Percentiles rank a stretch among this genome's conserved stretches.
Conservation (phyloP, 2,329 filamentous ascomycete species). For the Diaporthe ilicicola region DNA sequence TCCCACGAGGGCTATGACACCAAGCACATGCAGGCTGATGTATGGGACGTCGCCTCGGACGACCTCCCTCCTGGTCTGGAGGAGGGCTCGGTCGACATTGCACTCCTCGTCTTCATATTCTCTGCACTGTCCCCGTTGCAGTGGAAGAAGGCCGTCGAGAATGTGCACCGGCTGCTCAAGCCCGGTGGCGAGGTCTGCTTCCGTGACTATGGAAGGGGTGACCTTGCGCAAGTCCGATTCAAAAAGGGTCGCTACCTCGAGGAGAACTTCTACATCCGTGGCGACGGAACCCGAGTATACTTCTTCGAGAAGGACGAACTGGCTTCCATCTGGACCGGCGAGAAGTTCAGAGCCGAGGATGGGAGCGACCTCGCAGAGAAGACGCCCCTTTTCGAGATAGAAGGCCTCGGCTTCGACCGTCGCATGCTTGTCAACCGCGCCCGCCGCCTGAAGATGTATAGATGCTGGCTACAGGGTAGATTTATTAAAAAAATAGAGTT, state of each 20-base stretch:
- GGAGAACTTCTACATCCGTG: conserved; percentile 96
- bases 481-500: conserved; percentile 73
- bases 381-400: conserved; percentile 68
- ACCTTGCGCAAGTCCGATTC: conserved; percentile 95
- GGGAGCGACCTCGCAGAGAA: conserved; percentile 39
- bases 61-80: conserved; percentile 78
- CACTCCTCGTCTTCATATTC: conserved; percentile 97
- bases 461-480: conserved; percentile 91
- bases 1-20: conserved; percentile 78
- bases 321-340: conserved; percentile 76
- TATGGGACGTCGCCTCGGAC: conserved; percentile 87
- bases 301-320: conserved; percentile 94
- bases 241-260: conserved; percentile 94
- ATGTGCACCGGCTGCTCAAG: conserved; percentile 84
- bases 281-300: conserved; percentile 95
- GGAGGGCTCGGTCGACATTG: conserved; percentile 86
- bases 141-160: conserved; percentile 83
- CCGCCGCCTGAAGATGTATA: conserved; percentile 94
- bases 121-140: conserved; percentile 86
- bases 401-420: conserved; percentile 84
- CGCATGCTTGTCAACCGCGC: conserved; percentile 92
- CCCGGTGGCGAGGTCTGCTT: conserved; percentile 94
- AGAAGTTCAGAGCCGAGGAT: conserved; percentile 40
- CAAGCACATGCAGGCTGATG: conserved; percentile 81
- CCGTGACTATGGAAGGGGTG: conserved; percentile 94